phyloP scores from a whole-genome alignment of 164 flowering plant genomes.

The Magnolia officinalis region DNA sequence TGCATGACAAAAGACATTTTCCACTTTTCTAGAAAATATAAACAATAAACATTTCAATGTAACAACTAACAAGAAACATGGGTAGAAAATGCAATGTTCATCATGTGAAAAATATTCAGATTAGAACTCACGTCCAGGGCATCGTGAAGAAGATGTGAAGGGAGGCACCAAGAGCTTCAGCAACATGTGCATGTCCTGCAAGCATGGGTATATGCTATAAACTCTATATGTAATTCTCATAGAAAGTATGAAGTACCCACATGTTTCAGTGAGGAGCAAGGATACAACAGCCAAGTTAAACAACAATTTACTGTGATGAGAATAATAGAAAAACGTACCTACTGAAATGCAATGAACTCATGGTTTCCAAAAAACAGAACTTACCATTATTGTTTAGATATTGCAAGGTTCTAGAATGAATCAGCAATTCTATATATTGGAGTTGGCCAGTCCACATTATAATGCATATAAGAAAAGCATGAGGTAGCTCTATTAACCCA shows the following conservation, averaged over 20 bases:
- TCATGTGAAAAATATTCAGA: conserved; percentile 1
- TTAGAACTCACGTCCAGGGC: conserved; percentile 95
- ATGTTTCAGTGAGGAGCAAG: not conserved
- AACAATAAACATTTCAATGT: too few species aligned
- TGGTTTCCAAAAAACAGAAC: not conserved
- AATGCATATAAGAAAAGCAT: not conserved
- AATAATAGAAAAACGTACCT: not conserved
- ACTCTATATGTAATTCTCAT: not conserved
- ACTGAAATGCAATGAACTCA: not conserved
- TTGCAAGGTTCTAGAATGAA: too few species aligned
- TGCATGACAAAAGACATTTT: too few species aligned
- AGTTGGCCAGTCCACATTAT: not conserved
- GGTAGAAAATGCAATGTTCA: not conserved
- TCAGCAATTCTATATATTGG: too few species aligned
- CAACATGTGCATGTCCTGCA: conserved; percentile 85
- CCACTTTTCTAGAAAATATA: not conserved
- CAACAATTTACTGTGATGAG: not conserved
- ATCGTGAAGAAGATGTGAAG: conserved; percentile 94
- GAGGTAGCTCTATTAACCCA: too few species aligned
- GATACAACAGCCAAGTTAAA: not conserved
- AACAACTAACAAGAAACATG: not conserved
- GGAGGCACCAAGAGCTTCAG: conserved; percentile 95
- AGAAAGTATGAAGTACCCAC: not conserved
- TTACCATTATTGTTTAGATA: too few species aligned
- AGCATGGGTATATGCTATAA: not conserved